A percentile compares a stretch with the other conserved stretches of the same genome.
phyloP scores from a whole-genome alignment of 1,139 yeast species.

The Diutina sp. region DNA sequence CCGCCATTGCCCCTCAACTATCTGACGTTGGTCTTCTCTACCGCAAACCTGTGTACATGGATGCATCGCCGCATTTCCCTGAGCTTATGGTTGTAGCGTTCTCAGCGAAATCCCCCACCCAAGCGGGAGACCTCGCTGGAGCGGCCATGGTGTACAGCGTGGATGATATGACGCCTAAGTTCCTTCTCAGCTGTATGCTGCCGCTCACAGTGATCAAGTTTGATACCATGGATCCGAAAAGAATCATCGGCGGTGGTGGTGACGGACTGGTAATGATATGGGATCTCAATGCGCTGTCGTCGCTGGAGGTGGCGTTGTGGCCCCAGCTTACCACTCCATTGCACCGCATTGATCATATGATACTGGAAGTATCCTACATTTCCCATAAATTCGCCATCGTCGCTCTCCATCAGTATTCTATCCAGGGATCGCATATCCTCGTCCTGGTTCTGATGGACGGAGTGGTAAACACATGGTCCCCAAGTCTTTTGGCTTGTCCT shows the following conservation, averaged over 20 bases:
- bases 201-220: not conserved
- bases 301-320: not conserved
- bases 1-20: not conserved
- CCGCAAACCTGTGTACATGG: not conserved
- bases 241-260: not conserved
- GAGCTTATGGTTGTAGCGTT: not conserved
- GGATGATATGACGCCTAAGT: not conserved
- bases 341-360: not conserved
- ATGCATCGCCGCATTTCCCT: not conserved
- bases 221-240: not conserved
- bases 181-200: not conserved
- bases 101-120: not conserved
- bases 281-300: not conserved
- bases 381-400: not conserved
- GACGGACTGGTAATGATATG: not conserved
- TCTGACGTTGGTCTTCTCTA: not conserved
- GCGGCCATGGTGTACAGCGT: not conserved
- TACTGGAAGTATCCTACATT: not conserved
- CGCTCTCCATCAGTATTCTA: not conserved
- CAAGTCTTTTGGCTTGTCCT: not conserved
- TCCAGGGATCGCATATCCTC: not conserved
- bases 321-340: not conserved
- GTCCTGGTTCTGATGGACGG: conserved; percentile 1
- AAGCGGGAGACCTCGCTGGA: not conserved
- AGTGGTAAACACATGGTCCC: not conserved